A percentile compares a stretch with the other conserved stretches of the same genome.
phyloP scores from a whole-genome alignment of 352 stramenopile genomes.

The Peronospora destructor region DNA sequence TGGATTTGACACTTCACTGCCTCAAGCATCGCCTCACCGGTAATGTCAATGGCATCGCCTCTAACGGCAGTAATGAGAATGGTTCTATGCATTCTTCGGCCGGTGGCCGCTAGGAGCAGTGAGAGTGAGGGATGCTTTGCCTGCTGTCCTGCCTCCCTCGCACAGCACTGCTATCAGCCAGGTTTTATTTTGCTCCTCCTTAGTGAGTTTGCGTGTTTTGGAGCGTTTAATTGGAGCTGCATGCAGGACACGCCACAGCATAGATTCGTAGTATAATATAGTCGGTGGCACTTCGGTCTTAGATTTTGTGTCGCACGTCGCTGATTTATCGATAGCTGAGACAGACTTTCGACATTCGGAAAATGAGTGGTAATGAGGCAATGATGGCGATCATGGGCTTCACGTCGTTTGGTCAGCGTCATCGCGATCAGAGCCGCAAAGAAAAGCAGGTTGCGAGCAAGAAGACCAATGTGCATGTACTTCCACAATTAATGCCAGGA shows the following conservation, averaged over 20 bases:
- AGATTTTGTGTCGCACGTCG: neutral
- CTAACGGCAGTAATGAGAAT: slow-evolving; percentile 20
- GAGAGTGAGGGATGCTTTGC: slow-evolving; percentile 12
- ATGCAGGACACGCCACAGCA: slow-evolving; percentile 20
- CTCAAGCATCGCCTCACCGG: slow-evolving; percentile 3
- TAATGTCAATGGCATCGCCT: slow-evolving; percentile 9
- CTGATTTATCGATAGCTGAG: neutral
- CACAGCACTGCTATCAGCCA: slow-evolving; percentile 18
- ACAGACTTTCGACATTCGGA: slow-evolving; percentile 2
- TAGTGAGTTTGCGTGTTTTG: slow-evolving; percentile 33
- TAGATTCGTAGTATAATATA: slow-evolving; percentile 55
- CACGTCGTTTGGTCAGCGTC: slow-evolving; percentile 43
- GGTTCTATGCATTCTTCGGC: slow-evolving; percentile 16
- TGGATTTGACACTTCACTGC: slow-evolving; percentile 61
- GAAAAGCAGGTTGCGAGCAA: neutral
- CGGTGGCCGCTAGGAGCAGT: slow-evolving; percentile 9
- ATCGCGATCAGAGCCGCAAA: neutral
- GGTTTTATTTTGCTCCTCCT: slow-evolving; percentile 29
- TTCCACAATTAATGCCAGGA: slow-evolving; percentile 33
- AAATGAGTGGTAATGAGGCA: slow-evolving; percentile 31
- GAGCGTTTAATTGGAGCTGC: slow-evolving; percentile 21
- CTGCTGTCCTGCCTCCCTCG: slow-evolving; percentile 13
- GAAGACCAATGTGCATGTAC: neutral
- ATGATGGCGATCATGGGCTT: slow-evolving; percentile 53
- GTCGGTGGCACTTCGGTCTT: slow-evolving; percentile 19